phyloP scores from a whole-genome alignment of 192 early-diverging fungal species.

The Podila minutissima region DNA sequence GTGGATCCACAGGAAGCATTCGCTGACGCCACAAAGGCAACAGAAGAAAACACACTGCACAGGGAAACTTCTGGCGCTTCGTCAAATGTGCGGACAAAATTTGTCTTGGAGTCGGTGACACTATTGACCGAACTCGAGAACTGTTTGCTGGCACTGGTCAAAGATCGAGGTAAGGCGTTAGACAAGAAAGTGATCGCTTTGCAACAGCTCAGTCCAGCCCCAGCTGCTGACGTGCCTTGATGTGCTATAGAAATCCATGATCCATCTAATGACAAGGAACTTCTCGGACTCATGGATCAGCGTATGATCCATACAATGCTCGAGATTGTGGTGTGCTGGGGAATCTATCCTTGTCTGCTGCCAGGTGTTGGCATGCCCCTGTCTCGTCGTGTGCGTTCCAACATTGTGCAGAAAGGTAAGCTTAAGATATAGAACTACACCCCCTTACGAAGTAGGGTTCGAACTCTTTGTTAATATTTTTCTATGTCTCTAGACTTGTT shows the following conservation, averaged over 20 bases:
- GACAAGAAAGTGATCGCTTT: background rate
- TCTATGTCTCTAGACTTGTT: too few relatives aligned
- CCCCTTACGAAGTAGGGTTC: too few relatives aligned
- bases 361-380: conserved; percentile 77
- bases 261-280: conserved; percentile 40
- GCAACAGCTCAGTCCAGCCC: too few relatives aligned
- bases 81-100: conserved; percentile 22
- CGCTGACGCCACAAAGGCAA: background rate
- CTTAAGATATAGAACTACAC: background rate
- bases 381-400: conserved; percentile 65
- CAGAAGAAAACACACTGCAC: background rate
- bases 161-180: conserved; percentile 22
- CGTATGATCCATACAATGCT: conserved; percentile 71
- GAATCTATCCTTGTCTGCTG: conserved; percentile 72
- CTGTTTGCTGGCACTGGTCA: conserved; percentile 7
- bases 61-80: background rate
- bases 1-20: background rate
- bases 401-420: conserved; percentile 58
- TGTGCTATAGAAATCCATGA: conserved; percentile 21
- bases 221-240: too few relatives aligned
- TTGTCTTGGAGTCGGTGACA: conserved; percentile 24
- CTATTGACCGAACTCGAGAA: conserved; percentile 19
- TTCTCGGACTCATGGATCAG: conserved; percentile 69
- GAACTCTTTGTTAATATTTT: too few relatives aligned
- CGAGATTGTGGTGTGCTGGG: conserved; percentile 73